These are phyloP conservation scores for Cladosporium sp. DNA, from an alignment of 2,329 filamentous ascomycete genomes.

Conservation along the genomic window DNA sequence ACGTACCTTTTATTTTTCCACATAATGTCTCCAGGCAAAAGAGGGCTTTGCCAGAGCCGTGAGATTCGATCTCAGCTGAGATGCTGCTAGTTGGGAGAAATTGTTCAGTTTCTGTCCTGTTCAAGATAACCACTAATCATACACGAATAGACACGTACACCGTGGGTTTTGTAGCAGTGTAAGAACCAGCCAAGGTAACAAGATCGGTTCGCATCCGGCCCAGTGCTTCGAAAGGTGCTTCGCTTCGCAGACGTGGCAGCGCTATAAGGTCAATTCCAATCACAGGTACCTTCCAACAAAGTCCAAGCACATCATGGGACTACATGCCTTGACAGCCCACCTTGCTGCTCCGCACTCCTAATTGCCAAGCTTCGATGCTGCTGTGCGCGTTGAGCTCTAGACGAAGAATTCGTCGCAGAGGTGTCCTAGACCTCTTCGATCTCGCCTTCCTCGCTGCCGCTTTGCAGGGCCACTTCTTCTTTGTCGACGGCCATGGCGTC, in stretches of 20 bases:
- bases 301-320: background rate
- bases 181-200: background rate
- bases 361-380: too few species aligned
- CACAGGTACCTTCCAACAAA: background rate
- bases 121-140: background rate
- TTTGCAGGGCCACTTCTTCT: slow-evolving; percentile 64
- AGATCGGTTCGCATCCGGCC: too few species aligned
- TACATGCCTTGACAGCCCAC: background rate
- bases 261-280: slow-evolving; percentile 3
- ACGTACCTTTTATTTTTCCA: too few species aligned
- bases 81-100: background rate
- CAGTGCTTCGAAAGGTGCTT: too few species aligned
- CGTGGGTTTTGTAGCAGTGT: background rate
- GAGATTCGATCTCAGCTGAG: too few species aligned
- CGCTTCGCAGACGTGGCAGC: background rate
- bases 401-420: slow-evolving; percentile 7
- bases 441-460: slow-evolving; percentile 94
- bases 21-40: too few species aligned
- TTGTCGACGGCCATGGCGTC: slow-evolving; percentile 28
- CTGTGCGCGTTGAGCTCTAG: background rate
- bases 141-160: background rate
- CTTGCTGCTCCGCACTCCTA: background rate
- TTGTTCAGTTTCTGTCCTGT: background rate
- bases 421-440: slow-evolving; percentile 69
- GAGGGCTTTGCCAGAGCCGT: too few species aligned